phyloP scores from a whole-genome alignment of 2,329 filamentous ascomycete genomes.

The Escovopsis sp. region DNA sequence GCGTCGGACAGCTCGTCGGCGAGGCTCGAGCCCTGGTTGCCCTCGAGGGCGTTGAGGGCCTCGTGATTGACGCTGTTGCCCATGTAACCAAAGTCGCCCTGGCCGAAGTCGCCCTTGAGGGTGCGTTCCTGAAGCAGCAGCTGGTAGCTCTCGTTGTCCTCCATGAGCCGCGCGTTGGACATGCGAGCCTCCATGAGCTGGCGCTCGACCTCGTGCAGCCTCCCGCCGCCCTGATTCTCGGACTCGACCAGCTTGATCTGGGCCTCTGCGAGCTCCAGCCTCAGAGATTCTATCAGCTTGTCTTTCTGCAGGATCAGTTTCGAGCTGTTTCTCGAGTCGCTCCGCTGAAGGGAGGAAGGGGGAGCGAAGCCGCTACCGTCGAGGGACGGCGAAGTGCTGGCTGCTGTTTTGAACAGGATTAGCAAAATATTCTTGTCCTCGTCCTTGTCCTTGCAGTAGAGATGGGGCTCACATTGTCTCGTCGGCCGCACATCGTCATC shows the following conservation, averaged over 20 bases:
- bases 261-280: slow-evolving; percentile 82
- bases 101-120: slow-evolving; percentile 81
- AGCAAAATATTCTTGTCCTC: slow-evolving; percentile 4
- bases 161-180: slow-evolving; percentile 90
- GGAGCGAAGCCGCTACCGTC: slow-evolving; percentile 75
- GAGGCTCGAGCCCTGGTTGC: slow-evolving; percentile 42
- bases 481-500: slow-evolving; percentile 44
- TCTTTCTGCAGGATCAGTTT: slow-evolving; percentile 90
- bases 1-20: slow-evolving; percentile 78
- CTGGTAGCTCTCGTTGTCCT: slow-evolving; percentile 98
- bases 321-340: slow-evolving; percentile 78
- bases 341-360: slow-evolving; percentile 68
- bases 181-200: slow-evolving; percentile 83
- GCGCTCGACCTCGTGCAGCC: slow-evolving; percentile 79
- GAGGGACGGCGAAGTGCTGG: slow-evolving; percentile 50
- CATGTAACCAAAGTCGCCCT: slow-evolving; percentile 64
- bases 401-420: slow-evolving; percentile 14
- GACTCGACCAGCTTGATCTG: slow-evolving; percentile 93
- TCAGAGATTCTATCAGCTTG: slow-evolving; percentile 82
- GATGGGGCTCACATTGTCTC: slow-evolving; percentile 37
- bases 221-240: slow-evolving; percentile 81
- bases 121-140: slow-evolving; percentile 89
- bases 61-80: slow-evolving; percentile 44
- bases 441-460: background rate
- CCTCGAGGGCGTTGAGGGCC: slow-evolving; percentile 49